phyloP scores from a whole-genome alignment of 805 yeast species.

The Candida sakaeoensis region DNA sequence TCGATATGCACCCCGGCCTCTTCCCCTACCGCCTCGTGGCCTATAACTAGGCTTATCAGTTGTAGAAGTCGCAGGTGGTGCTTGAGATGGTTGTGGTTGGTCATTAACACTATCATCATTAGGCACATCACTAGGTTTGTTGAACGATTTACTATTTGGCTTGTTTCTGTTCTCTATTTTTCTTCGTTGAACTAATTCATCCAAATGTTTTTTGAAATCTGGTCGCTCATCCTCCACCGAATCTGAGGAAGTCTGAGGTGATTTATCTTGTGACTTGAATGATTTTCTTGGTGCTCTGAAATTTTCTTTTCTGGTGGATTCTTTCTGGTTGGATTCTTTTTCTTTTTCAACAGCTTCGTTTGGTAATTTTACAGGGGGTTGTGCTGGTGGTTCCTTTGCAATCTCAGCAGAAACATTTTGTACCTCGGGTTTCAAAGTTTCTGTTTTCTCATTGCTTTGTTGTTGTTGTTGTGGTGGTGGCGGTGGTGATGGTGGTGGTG shows the following conservation, averaged over 20 bases:
- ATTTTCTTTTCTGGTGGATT: slow-evolving; percentile 1
- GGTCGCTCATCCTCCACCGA: slow-evolving; percentile 26
- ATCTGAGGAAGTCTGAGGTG: not conserved
- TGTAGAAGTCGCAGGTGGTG: not conserved
- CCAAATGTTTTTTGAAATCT: slow-evolving; percentile 26
- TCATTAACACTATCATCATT: not conserved
- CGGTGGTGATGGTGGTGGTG: not conserved
- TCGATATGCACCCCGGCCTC: slow-evolving; percentile 13
- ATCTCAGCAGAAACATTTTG: not conserved
- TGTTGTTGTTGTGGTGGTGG: too few relatives aligned
- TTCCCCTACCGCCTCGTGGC: slow-evolving; percentile 1
- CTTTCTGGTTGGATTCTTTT: not conserved
- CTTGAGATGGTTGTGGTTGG: not conserved
- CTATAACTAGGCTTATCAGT: not conserved
- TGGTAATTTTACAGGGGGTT: not conserved
- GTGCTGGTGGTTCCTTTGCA: not conserved
- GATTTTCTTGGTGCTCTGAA: not conserved
- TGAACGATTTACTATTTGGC: not conserved
- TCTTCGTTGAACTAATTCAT: slow-evolving; percentile 21
- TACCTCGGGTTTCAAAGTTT: not conserved
- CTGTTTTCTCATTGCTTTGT: too few relatives aligned
- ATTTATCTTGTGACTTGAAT: not conserved
- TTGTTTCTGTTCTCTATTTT: slow-evolving; percentile 12
- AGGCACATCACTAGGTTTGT: not conserved
- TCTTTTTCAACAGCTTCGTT: slow-evolving; percentile 6